Conservation (phyloP, 768 basidiomycete genomes). For the Tremella mesenterica region DNA sequence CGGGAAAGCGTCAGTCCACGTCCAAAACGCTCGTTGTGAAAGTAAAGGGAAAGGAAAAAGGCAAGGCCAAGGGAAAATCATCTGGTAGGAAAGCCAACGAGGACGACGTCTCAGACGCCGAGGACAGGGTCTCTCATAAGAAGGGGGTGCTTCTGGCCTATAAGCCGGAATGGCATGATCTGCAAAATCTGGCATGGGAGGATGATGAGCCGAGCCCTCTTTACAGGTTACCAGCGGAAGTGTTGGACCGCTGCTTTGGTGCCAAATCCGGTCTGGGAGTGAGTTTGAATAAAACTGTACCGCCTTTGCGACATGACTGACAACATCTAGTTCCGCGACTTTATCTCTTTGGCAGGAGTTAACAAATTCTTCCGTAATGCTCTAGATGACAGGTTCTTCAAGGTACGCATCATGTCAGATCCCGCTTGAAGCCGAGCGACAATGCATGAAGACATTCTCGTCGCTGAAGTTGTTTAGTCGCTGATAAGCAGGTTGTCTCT, state of each 20-base stretch:
- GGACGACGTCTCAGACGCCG: not conserved
- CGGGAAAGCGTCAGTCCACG: not conserved
- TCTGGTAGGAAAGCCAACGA: slow-evolving; percentile 1
- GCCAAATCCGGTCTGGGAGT: slow-evolving; percentile 1
- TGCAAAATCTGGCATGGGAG: slow-evolving; percentile 11
- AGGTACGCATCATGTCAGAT: not conserved
- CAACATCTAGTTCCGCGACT: slow-evolving; percentile 13
- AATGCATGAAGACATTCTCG: too few relatives aligned
- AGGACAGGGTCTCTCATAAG: not conserved
- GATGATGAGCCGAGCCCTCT: not conserved
- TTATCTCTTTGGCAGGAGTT: slow-evolving; percentile 20
- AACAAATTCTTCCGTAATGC: slow-evolving; percentile 16
- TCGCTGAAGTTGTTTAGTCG: too few relatives aligned
- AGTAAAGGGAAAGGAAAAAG: too few relatives aligned
- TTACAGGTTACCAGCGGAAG: not conserved
- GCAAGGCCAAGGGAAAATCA: not conserved
- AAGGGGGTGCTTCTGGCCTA: not conserved
- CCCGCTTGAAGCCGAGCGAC: too few relatives aligned
- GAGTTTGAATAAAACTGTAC: not conserved
- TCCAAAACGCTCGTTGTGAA: too few relatives aligned
- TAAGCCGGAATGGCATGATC: slow-evolving; percentile 2
- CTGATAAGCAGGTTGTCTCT: too few relatives aligned
- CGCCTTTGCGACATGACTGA: not conserved
- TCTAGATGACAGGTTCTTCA: slow-evolving; percentile 15
- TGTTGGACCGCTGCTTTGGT: slow-evolving; percentile 12